Conservation (phyloP, 345 rosid genomes). For the Turnera subulata region DNA sequence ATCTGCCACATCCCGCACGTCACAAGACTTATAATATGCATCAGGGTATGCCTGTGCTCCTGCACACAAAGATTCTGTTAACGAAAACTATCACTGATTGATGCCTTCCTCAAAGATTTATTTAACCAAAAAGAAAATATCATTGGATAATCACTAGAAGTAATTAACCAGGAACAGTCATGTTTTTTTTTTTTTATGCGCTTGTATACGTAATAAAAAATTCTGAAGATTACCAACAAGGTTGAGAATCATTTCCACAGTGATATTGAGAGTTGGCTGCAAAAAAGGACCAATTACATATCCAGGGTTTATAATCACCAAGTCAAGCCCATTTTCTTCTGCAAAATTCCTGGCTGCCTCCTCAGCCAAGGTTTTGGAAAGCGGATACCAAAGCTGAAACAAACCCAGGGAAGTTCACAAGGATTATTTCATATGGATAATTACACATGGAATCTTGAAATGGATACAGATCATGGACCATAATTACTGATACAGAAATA, state of each 20-base stretch:
- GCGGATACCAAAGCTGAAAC: slow-evolving; percentile 14
- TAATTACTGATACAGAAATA: background rate
- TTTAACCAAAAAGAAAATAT: no score
- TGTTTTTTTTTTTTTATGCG: no score
- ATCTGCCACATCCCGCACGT: slow-evolving; percentile 10
- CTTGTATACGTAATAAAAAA: background rate
- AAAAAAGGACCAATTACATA: slow-evolving; percentile 15
- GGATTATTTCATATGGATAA: no score
- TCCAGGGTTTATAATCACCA: slow-evolving; percentile 11
- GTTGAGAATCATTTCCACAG: background rate
- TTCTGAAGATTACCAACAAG: background rate
- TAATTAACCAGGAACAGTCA: no score
- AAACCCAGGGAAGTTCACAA: background rate
- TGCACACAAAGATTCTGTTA: no score
- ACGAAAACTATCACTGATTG: no score
- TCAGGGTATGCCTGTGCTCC: background rate
- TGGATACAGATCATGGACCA: background rate
- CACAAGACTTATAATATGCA: background rate
- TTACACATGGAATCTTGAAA: no score
- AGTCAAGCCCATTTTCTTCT: slow-evolving; percentile 14
- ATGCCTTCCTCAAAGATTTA: no score
- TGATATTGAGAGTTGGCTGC: slow-evolving; percentile 12
- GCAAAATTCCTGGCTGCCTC: slow-evolving; percentile 21
- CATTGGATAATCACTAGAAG: no score
- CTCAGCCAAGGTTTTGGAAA: slow-evolving; percentile 15